Base-by-base conservation (phyloP, 75 land plant species). In the Sequoia sempervirens region DNA sequence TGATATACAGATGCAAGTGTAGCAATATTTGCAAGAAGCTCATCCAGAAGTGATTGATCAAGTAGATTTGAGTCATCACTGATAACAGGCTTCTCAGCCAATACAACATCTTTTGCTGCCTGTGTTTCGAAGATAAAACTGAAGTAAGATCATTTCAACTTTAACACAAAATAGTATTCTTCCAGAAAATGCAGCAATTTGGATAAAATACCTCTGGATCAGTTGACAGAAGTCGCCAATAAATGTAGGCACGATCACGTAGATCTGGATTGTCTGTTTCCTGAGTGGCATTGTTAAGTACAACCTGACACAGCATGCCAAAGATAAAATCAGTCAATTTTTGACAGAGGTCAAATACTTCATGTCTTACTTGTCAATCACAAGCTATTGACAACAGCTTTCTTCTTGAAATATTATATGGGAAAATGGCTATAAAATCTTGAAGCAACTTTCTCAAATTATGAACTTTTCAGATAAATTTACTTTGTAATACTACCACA, bases 251-350 rank as follows among this genome's bases (percentile, higher is more conserved):
- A 47, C 99, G 99, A 85, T 98, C 99, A 37, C 99, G 94, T 32
- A 98, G 87, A 87, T 98, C 99, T 81, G 99, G 99, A 89, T 98
- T 98, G 80, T 98, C 99, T 52, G 99, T 98, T 85, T 98, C 99
- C 75, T 94, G 94, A 80, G 99, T 98, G 26, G 99, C 99, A 95
- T 98, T 96, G 86, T 96, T 98, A 54, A 98, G 90, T 47, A 98
- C 99, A 83, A 91, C 99, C 99, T 97, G 87, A 34, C 56, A 54
- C 40, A 81, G 40, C 36, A 81, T 34, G 37, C 37, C 28, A 32
- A 15, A 54, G 1, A 18, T n/a, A n/a, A 81, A 47, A 28, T 54
- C 34, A 78, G 11, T 28, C 13, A 10, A 9, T 28, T 20, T 10
- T 68, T 30, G 23, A 26, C 64, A 18, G 20, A 20, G 5, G 34